Evolutionary conservation across 257 asterid genomes (phyloP).

Genomic region (Agastache rugosa): DNA sequence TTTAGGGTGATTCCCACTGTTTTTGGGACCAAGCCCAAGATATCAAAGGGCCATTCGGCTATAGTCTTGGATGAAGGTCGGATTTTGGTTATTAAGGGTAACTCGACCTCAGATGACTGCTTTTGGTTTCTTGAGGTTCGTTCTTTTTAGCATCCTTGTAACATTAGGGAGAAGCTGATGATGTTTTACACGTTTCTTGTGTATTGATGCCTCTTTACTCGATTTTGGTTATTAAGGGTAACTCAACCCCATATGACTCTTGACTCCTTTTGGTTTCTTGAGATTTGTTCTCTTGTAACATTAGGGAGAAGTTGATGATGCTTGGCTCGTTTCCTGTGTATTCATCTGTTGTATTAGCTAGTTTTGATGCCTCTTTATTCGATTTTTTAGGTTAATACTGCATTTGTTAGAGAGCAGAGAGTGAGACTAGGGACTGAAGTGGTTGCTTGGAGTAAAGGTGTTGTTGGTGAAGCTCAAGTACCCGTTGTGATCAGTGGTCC

Average conservation of each 20-base stretch:
- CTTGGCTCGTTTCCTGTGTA: background rate
- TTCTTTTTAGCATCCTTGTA: background rate
- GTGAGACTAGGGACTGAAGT: slow-evolving; percentile 66
- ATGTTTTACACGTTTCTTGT: background rate
- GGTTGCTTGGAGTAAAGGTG: slow-evolving; percentile 97
- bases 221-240: slow-evolving; percentile 64
- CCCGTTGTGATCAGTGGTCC: slow-evolving; percentile 94
- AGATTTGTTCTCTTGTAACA: slow-evolving; percentile 50
- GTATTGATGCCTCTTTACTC: background rate
- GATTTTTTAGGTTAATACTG: slow-evolving; percentile 69
- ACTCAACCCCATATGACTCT: slow-evolving; percentile 60
- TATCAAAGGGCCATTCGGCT: slow-evolving; percentile 65
- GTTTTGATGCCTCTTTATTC: background rate
- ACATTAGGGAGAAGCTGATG: background rate
- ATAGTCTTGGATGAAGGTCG: slow-evolving; percentile 68
- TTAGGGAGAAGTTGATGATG: background rate
- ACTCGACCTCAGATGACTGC: slow-evolving; percentile 64
- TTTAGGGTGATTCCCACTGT: slow-evolving; percentile 73
- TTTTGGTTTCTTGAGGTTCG: slow-evolving; percentile 98
- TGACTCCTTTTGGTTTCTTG: slow-evolving; percentile 90
- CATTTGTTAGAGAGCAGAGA: slow-evolving; percentile 73
- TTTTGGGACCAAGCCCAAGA: slow-evolving; percentile 75
- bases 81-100: slow-evolving; percentile 64
- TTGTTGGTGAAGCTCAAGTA: slow-evolving; percentile 65
- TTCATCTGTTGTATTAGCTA: background rate